Conservation (phyloP, 768 basidiomycete genomes). For the Baorangia bicolor region DNA sequence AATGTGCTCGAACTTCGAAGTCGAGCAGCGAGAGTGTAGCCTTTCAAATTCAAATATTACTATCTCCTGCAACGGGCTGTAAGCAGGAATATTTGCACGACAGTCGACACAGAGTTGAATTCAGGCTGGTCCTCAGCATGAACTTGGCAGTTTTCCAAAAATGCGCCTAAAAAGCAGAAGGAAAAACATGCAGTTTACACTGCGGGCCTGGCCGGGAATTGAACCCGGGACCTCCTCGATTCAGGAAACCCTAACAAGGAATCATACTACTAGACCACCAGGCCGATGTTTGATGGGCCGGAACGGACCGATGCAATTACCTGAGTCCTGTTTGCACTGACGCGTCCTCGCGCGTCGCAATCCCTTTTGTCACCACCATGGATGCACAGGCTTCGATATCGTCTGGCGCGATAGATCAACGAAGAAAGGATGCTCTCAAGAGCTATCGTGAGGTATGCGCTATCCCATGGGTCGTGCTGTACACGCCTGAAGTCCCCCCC, state of each 20-base stretch:
- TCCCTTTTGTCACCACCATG: conserved; percentile 21
- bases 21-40: too few species aligned
- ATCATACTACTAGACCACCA: conserved; percentile 57
- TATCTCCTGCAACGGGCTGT: background rate
- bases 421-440: conserved; percentile 71
- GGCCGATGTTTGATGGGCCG: conserved; percentile 22
- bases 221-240: conserved; percentile 62
- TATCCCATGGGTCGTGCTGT: background rate
- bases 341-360: conserved; percentile 26
- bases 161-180: too few species aligned
- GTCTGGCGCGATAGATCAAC: conserved; percentile 62
- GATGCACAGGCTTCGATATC: conserved; percentile 46
- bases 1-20: too few species aligned
- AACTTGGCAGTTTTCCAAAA: background rate
- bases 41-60: too few species aligned
- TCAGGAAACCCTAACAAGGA: conserved; percentile 46
- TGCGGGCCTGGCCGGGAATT: conserved; percentile 56
- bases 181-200: background rate
- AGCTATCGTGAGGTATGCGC: conserved; percentile 67
- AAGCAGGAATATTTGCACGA: background rate
- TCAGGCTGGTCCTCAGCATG: background rate
- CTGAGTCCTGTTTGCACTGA: conserved; percentile 9
- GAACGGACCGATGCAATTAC: background rate
- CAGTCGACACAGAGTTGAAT: background rate
- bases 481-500: conserved; percentile 8